phyloP scores from a whole-genome alignment of 768 basidiomycete genomes.

The Auricularia auricula-judae region DNA sequence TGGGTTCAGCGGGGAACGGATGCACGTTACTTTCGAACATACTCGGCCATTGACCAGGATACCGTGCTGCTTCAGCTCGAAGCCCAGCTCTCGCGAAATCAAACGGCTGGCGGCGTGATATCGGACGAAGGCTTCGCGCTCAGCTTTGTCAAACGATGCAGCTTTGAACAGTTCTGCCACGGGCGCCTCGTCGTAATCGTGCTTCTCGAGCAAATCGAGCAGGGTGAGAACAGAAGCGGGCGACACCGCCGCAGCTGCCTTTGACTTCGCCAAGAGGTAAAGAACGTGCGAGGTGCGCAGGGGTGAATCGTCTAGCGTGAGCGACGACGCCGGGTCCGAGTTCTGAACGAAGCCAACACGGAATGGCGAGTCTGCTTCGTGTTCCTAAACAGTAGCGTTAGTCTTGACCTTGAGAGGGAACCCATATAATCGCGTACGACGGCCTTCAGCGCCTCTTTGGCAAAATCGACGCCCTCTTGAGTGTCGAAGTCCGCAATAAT shows the following conservation, averaged over 20 bases:
- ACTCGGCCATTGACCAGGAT: conserved; percentile 80
- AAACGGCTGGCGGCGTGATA: conserved; percentile 36
- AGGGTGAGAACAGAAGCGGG: conserved; percentile 26
- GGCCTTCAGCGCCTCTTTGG: conserved; percentile 55
- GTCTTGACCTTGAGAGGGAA: no score
- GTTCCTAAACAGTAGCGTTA: no score
- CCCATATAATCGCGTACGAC: conserved; percentile 30
- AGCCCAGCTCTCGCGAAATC: conserved; percentile 42
- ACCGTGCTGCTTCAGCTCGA: conserved; percentile 49
- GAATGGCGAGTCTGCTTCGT: conserved; percentile 32
- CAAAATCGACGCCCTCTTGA: conserved; percentile 41
- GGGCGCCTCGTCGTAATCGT: conserved; percentile 26
- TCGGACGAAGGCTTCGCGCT: conserved; percentile 24
- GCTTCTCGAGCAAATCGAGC: conserved; percentile 18
- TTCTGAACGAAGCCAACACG: conserved; percentile 76
- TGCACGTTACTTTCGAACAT: conserved; percentile 17
- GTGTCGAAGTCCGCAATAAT: conserved; percentile 74
- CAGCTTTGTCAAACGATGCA: conserved; percentile 17
- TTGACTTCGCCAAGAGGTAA: conserved; percentile 18
- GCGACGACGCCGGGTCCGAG: conserved; percentile 24
- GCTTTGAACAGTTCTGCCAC: conserved; percentile 16
- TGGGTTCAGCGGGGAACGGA: background rate
- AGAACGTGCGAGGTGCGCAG: conserved; percentile 34
- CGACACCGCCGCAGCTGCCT: conserved; percentile 11
- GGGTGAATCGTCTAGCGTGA: conserved; percentile 23